Evolutionary conservation across 441 rosid species (phyloP).

Genomic region (Bocquillonia castaneifolia): DNA sequence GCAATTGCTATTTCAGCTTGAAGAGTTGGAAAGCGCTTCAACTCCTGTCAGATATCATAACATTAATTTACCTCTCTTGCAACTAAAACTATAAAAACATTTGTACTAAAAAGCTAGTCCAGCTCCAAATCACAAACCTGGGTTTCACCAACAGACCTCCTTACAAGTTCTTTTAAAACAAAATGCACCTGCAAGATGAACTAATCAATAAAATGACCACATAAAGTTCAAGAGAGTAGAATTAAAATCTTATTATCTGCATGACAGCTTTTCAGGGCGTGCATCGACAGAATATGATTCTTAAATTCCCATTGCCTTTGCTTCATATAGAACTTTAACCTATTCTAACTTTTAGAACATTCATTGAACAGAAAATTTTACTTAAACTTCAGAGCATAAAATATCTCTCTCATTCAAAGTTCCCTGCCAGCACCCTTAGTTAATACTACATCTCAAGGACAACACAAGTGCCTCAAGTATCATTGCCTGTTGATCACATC

Average conservation of each 20-base stretch:
- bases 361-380: background rate
- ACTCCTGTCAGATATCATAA: slow-evolving; percentile 47
- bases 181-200: slow-evolving; percentile 58
- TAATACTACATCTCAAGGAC: too few relatives aligned
- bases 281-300: background rate
- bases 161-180: slow-evolving; percentile 74
- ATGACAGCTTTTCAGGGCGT: too few relatives aligned
- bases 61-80: background rate
- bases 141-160: slow-evolving; percentile 71
- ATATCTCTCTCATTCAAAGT: too few relatives aligned
- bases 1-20: slow-evolving; percentile 70
- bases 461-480: slow-evolving; percentile 1
- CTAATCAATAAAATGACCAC: slow-evolving; percentile 4
- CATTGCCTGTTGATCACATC: background rate
- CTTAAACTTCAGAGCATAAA: too few relatives aligned
- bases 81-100: background rate
- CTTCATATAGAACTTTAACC: background rate
- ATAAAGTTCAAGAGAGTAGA: background rate
- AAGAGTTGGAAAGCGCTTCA: slow-evolving; percentile 79
- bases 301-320: background rate
- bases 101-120: background rate
- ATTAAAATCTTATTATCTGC: background rate
- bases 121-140: slow-evolving; percentile 39
- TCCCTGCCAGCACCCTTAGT: too few relatives aligned
- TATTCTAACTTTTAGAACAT: background rate